phyloP scores from a whole-genome alignment of 2,329 filamentous ascomycete species.

The Monosporascus sp. region DNA sequence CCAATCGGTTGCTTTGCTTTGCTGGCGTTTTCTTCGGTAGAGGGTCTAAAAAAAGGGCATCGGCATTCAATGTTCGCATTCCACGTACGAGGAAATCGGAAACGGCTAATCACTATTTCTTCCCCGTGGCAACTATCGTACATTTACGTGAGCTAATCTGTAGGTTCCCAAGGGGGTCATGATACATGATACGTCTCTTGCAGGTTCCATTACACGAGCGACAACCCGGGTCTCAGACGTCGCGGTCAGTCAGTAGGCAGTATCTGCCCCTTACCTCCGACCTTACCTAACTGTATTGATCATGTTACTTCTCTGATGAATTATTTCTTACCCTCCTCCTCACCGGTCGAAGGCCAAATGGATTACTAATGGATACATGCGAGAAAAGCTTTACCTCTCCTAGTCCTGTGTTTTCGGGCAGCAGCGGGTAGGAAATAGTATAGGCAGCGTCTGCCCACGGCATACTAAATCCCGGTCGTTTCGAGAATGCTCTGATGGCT shows the following conservation, averaged over 20 bases:
- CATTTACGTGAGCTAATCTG: too few species aligned
- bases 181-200: too few species aligned
- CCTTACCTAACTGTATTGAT: slow-evolving; percentile 38
- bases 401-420: slow-evolving; percentile 5
- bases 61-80: too few species aligned
- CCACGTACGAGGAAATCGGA: too few species aligned
- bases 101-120: too few species aligned
- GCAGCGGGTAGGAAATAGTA: background rate
- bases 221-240: background rate
- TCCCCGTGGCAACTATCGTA: too few species aligned
- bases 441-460: slow-evolving; percentile 6
- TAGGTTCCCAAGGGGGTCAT: too few species aligned
- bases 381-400: slow-evolving; percentile 24
- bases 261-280: slow-evolving; percentile 47
- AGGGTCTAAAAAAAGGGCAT: too few species aligned
- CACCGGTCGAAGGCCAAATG: background rate
- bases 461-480: background rate
- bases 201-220: too few species aligned
- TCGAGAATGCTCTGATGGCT: slow-evolving; percentile 1
- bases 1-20: background rate
- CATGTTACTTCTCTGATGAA: background rate
- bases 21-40: background rate
- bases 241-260: slow-evolving; percentile 20
- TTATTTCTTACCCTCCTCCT: background rate
- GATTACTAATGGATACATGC: slow-evolving; percentile 17